Conservation (phyloP, 331 rosid species). For the Saraca asoca region DNA sequence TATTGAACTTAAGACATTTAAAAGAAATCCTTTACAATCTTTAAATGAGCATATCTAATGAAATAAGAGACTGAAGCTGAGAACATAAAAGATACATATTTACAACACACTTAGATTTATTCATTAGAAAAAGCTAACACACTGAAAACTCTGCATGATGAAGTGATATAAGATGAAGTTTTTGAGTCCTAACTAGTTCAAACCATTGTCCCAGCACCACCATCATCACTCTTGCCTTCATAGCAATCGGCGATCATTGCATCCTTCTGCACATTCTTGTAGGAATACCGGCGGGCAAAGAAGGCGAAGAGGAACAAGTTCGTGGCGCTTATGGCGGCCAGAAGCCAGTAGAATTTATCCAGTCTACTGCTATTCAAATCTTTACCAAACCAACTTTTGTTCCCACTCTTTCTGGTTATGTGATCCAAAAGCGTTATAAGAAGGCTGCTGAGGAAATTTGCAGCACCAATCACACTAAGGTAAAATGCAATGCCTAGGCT, state of each 20-base stretch:
- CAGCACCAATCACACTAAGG: conserved; percentile 38
- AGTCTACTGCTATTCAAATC: conserved; percentile 16
- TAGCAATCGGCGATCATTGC: conserved; percentile 48
- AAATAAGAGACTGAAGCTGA: too few relatives aligned
- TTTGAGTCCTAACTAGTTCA: too few relatives aligned
- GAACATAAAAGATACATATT: too few relatives aligned
- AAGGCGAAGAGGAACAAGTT: conserved; percentile 42
- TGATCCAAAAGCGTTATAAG: conserved; percentile 31
- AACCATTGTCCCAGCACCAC: conserved; percentile 7
- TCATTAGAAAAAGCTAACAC: too few relatives aligned
- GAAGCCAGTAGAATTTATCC: conserved; percentile 28
- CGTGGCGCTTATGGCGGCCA: conserved; percentile 18
- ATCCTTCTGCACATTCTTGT: conserved; percentile 53
- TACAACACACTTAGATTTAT: too few relatives aligned
- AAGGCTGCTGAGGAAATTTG: conserved; percentile 36
- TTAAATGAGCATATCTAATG: too few relatives aligned
- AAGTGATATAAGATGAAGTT: too few relatives aligned
- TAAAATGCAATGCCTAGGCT: conserved; percentile 43
- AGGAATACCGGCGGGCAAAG: conserved; percentile 55
- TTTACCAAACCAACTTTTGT: conserved; percentile 30
- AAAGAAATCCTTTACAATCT: too few relatives aligned
- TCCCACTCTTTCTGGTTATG: conserved; percentile 15
- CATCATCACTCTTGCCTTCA: conserved; percentile 28
- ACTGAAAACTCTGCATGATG: too few relatives aligned
- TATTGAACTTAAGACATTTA: too few relatives aligned